Evolutionary conservation across 2,329 filamentous ascomycete species (phyloP).

Genomic region (Cercospora zeina): DNA sequence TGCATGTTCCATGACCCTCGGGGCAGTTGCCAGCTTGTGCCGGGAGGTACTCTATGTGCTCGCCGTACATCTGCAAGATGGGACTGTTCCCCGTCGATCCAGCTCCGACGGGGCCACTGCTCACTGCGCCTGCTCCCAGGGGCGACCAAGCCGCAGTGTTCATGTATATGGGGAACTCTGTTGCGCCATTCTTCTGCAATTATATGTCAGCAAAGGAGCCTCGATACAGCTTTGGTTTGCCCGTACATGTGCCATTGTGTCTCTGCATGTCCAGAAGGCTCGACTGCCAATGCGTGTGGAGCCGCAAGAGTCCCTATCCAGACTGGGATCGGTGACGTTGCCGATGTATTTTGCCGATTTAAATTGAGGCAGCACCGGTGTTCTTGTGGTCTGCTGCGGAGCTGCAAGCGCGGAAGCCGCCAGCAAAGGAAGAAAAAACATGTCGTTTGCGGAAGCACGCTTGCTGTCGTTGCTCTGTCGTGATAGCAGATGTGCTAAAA

Average conservation of each 20-base stretch:
- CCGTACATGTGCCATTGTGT: constrained; percentile 24
- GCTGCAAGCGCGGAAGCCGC: constrained; percentile 14
- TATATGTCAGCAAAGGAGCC: background rate
- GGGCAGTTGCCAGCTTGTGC: constrained; percentile 17
- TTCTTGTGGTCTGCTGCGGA: constrained; percentile 8
- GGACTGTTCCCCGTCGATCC: constrained; percentile 24
- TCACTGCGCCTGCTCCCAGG: constrained; percentile 8
- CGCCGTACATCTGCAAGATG: constrained; percentile 27
- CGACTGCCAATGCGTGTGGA: constrained; percentile 26
- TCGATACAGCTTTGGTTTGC: background rate
- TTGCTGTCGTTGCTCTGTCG: background rate
- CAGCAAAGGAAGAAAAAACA: constrained; percentile 8
- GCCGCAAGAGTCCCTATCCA: constrained; percentile 31
- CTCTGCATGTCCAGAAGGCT: constrained; percentile 33
- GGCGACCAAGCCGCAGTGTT: constrained; percentile 31
- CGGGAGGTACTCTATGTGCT: constrained; percentile 23
- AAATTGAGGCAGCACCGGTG: constrained; percentile 17
- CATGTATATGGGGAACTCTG: constrained; percentile 22
- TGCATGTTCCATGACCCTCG: constrained; percentile 19
- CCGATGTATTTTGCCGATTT: constrained; percentile 23
- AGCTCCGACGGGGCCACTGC: constrained; percentile 19
- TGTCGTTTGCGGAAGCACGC: background rate
- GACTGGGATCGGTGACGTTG: constrained; percentile 28
- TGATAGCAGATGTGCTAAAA: background rate
- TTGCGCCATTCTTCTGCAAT: constrained; percentile 14